Percentiles rank a stretch among this genome's conserved stretches.
phyloP scores from a whole-genome alignment of 306 rosid genomes.

The Gillenia trifoliata region DNA sequence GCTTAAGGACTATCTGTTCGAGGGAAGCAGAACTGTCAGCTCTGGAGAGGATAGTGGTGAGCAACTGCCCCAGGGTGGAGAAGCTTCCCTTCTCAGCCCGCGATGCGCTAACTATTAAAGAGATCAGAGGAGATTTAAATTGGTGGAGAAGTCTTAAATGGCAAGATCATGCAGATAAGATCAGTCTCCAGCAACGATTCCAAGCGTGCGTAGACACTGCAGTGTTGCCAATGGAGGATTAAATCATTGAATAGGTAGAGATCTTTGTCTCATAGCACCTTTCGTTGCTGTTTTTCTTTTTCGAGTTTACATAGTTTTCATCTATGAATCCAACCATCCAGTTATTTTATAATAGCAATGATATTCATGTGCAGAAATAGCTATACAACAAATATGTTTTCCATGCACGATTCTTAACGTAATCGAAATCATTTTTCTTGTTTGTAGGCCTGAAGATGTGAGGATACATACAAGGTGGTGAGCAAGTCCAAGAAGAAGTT shows the following conservation, averaged over 20 bases:
- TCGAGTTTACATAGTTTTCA: neutral
- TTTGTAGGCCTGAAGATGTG: conserved; percentile 9
- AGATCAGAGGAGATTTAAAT: conserved; percentile 11
- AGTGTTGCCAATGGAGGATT: neutral
- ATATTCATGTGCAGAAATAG: neutral
- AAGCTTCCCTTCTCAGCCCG: neutral
- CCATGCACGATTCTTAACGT: neutral
- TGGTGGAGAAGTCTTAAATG: conserved; percentile 12
- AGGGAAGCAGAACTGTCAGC: neutral
- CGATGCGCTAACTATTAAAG: conserved; percentile 5
- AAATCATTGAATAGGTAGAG: conserved; percentile 7
- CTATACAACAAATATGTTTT: neutral
- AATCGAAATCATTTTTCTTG: neutral
- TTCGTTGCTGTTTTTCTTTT: neutral
- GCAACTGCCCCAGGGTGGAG: neutral
- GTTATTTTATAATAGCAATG: neutral
- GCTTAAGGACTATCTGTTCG: neutral
- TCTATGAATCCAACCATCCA: neutral
- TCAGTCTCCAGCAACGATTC: conserved; percentile 8
- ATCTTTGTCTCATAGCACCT: neutral
- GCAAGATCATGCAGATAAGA: neutral
- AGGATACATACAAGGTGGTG: neutral
- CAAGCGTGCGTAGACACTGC: neutral
- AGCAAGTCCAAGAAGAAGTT: neutral
- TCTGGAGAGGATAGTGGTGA: conserved; percentile 11